Percentiles rank a stretch among this genome's conserved stretches.
phyloP scores from a whole-genome alignment of 345 rosid genomes.

The Populus alba region DNA sequence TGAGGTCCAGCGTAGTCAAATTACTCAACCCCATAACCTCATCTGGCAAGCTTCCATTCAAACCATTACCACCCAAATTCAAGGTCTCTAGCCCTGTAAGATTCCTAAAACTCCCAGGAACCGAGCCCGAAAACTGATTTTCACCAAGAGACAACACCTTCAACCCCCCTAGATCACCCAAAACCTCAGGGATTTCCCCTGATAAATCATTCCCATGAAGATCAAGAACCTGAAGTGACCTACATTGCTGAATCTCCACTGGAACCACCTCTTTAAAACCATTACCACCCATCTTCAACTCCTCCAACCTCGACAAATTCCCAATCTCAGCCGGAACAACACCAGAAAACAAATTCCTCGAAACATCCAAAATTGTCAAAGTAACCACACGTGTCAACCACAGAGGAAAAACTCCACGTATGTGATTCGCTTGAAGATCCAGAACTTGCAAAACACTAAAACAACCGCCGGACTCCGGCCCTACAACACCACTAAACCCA shows the following conservation, averaged over 20 bases:
- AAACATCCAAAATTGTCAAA: conserved; percentile 55
- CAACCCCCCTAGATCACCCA: conserved; percentile 55
- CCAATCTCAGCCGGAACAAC: conserved; percentile 61
- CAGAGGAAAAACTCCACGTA: conserved; percentile 55
- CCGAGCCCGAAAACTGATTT: conserved; percentile 60
- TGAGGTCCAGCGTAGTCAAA: conserved; percentile 69
- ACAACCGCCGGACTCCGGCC: conserved; percentile 49
- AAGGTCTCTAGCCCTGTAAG: conserved; percentile 51
- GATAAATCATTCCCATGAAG: conserved; percentile 65
- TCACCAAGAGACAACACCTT: conserved; percentile 57
- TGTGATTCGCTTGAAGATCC: conserved; percentile 59
- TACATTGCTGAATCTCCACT: conserved; percentile 58
- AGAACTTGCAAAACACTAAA: conserved; percentile 50
- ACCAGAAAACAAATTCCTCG: conserved; percentile 69
- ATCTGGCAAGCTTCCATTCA: conserved; percentile 63
- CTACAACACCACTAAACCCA: conserved; percentile 41
- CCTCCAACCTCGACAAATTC: conserved; percentile 47
- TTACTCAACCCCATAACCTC: conserved; percentile 54
- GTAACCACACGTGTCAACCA: conserved; percentile 55
- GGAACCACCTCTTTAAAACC: conserved; percentile 60
- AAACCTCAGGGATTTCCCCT: conserved; percentile 60
- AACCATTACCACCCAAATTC: conserved; percentile 49
- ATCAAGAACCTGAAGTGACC: conserved; percentile 56
- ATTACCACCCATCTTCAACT: conserved; percentile 64
- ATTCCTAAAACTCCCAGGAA: conserved; percentile 53